Percentiles rank a stretch among this genome's conserved stretches.
Conservation (phyloP, 495 filamentous ascomycete species). For the Coniosporium apollinis region DNA sequence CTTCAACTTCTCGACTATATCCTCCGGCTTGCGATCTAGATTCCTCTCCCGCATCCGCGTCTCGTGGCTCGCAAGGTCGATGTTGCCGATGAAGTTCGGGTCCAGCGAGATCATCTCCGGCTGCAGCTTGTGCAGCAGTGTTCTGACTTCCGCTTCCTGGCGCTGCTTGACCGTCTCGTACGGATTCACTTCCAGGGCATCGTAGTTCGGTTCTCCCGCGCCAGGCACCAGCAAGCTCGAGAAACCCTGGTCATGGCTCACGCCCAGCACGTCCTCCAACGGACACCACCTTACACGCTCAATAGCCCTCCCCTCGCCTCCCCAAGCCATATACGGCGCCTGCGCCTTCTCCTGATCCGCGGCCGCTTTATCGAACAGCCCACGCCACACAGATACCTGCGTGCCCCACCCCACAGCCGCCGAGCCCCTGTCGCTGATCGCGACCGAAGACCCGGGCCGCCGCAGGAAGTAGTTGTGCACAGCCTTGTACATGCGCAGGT, state of each 20-base stretch:
- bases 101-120: slow-evolving; percentile 95
- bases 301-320: slow-evolving; percentile 66
- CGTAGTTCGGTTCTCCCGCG: slow-evolving; percentile 91
- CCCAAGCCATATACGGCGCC: slow-evolving; percentile 85
- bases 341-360: slow-evolving; percentile 60
- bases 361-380: slow-evolving; percentile 54
- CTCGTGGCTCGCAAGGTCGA: slow-evolving; percentile 61
- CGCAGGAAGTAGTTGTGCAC: slow-evolving; percentile 81
- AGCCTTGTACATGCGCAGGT: slow-evolving; percentile 84
- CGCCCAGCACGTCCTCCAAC: slow-evolving; percentile 79
- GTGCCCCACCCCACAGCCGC: slow-evolving; percentile 89
- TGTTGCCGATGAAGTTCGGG: slow-evolving; percentile 72
- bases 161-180: slow-evolving; percentile 88
- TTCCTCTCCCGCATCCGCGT: slow-evolving; percentile 57
- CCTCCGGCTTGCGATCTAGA: slow-evolving; percentile 53
- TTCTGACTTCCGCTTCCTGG: slow-evolving; percentile 81
- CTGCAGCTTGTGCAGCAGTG: slow-evolving; percentile 78
- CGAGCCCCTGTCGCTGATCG: slow-evolving; percentile 75
- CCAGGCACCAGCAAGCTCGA: slow-evolving; percentile 79
- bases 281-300: slow-evolving; percentile 83
- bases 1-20: slow-evolving; percentile 50
- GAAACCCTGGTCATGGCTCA: slow-evolving; percentile 74
- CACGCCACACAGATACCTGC: slow-evolving; percentile 74
- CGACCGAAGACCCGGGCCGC: slow-evolving; percentile 64
- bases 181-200: slow-evolving; percentile 86